Evolutionary conservation across 1,284 basidiomycete species (phyloP), one percentile per base, ranked within the genome.

Genomic region (Cystobasidiaceae sp.): DNA sequence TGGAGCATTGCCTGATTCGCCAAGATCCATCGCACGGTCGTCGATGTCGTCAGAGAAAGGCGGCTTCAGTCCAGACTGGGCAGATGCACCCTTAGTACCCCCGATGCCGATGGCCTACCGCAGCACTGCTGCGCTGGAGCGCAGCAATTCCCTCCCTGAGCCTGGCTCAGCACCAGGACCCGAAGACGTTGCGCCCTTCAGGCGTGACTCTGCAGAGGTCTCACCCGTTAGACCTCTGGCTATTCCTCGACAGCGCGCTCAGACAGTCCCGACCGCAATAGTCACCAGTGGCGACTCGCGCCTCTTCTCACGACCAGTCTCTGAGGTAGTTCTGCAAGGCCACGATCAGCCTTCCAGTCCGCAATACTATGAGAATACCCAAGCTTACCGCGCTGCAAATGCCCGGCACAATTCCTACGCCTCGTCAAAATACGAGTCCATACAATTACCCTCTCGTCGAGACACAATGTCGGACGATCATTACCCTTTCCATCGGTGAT

Each of bases 381-480:
- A 19, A 56, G 15, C 6, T 8, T 56, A 56, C 34, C 25, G 23
- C 32, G 39, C 37, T 6, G 17, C 41, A 13, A 44, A 61, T 19
- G 61, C 50, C n/a, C 39, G 61, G 25, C 61, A 56, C 28, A 56
- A 64, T 44, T 64, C 61, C 6, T 56, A 64, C 25, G 43, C 52
- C 9, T 64, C 61, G 17, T 45, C 46, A 6, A 15, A 51, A 23
- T 56, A 56, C 25, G 61, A 64, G 37, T 52, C 61, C 13, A 32
- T 64, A 8, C 33, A 50, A 19, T 33, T 37, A 25, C 43, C 33
- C 6, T 57, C 54, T 19, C 61, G 39, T 9, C 27, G 51, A 56
- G 51, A 28, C 3, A 21, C 43, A 19, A 33, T 56, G 27, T 27
- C 46, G 17, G 41, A 33, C 11, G 37, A 59, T 17, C 50, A 15